phyloP scores from a whole-genome alignment of 768 basidiomycete species.

The Lactarius vividus region DNA sequence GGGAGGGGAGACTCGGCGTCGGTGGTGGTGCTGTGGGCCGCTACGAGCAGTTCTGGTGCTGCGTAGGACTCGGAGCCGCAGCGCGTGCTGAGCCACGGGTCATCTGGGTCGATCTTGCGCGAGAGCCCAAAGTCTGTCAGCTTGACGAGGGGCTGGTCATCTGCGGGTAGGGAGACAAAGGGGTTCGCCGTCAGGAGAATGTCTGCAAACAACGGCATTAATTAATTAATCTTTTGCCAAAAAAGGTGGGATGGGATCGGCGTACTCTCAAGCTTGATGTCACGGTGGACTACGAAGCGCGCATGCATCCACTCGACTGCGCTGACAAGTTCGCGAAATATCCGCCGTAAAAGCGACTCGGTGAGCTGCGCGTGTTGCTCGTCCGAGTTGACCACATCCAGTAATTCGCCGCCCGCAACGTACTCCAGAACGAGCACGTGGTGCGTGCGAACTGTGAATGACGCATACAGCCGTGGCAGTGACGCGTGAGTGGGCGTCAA shows the following conservation, averaged over 20 bases:
- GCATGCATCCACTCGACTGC: conserved; percentile 88
- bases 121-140: conserved; percentile 90
- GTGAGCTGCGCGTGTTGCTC: conserved; percentile 34
- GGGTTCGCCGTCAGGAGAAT: conserved; percentile 66
- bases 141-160: conserved; percentile 52
- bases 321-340: conserved; percentile 73
- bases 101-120: conserved; percentile 67
- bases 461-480: conserved; percentile 58
- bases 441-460: conserved; percentile 67
- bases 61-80: conserved; percentile 91
- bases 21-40: conserved; percentile 2
- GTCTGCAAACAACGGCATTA: conserved; percentile 41
- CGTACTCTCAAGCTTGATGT: conserved; percentile 84
- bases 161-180: conserved; percentile 36
- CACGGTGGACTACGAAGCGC: conserved; percentile 82
- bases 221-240: background rate
- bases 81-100: conserved; percentile 66
- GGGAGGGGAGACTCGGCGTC: conserved; percentile 28
- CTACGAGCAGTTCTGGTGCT: conserved; percentile 69
- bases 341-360: conserved; percentile 56
- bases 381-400: conserved; percentile 67
- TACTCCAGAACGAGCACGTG: conserved; percentile 80
- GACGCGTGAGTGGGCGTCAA: conserved; percentile 75
- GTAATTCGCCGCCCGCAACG: conserved; percentile 75
- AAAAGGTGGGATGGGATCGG: conserved; percentile 12